A percentile compares a stretch with the other conserved stretches of the same genome.
phyloP scores from a whole-genome alignment of 2,329 filamentous ascomycete genomes.

The Sclerotinia subarctica region DNA sequence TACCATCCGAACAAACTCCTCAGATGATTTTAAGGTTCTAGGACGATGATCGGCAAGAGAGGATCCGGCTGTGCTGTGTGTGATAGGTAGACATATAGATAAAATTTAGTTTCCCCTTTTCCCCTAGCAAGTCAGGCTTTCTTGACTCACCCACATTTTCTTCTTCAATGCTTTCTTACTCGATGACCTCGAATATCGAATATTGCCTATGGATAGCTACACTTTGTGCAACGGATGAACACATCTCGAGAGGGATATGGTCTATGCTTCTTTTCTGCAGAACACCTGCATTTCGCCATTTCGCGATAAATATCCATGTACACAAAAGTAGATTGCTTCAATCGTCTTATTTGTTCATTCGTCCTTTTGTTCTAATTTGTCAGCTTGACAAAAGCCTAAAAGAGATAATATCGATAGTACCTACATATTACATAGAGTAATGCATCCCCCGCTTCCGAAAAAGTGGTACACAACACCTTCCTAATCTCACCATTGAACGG shows the following conservation, averaged over 20 bases:
- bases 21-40: neutral
- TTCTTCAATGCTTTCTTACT: neutral
- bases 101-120: neutral
- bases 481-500: conserved; percentile 17
- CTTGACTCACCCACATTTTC: neutral
- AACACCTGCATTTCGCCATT: conserved; percentile 19
- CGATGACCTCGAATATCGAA: conserved; percentile 9
- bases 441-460: neutral
- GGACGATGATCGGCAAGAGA: conserved; percentile 4
- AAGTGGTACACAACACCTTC: conserved; percentile 12
- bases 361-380: neutral
- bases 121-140: neutral
- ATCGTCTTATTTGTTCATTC: neutral
- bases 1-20: neutral
- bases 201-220: neutral
- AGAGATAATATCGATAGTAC: neutral
- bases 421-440: neutral
- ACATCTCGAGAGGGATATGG: conserved; percentile 5
- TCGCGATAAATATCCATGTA: conserved; percentile 20
- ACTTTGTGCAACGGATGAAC: conserved; percentile 6
- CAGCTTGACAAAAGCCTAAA: conserved; percentile 9
- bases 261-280: conserved; percentile 21
- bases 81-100: conserved; percentile 6
- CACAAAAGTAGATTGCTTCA: neutral
- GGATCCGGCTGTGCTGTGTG: conserved; percentile 4